Evolutionary conservation across 306 rosid species (phyloP), one percentile per base, ranked within the genome.

Genomic region (Pueraria montana): DNA sequence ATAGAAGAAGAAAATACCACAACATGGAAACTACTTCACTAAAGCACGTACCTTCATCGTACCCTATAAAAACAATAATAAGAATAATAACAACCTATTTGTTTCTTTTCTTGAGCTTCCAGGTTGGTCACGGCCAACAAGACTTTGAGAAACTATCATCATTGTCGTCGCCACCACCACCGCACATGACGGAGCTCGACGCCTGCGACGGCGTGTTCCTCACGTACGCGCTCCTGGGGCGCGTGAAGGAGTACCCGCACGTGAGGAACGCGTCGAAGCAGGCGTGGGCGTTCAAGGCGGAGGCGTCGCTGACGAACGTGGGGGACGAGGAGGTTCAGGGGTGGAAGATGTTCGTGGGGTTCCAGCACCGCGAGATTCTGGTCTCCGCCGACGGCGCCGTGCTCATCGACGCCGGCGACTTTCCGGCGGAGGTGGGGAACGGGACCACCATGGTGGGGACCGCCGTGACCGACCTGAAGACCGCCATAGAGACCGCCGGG

Each of bases 231-330:
- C 87, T 96, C 40, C 2, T 32, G 0, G 71, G 82, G 0, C 77
- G 96, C 0, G 85, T 63, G 78, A 96, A 90, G 83, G 91, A 83
- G 63, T 82, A 38, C 8, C 99, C 99, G 0, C 89, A 63, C 40
- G 62, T 87, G 81, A 94, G 89, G 42, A 94, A 92, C 77, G 80
- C 80, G 36, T 61, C 96, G 17, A 94, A 93, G 0, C 99, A 96
- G 76, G 82, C 99, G 0, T 96, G 98, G 97, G 90, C 96, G 21
- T 96, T 96, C 69, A 91, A 86, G 84, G 84, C 99, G 0, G 85
- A 86, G 45, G 96, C 88, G 0, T 3, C 86, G 2, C 67, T 96
- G 21, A 69, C 83, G 21, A 96, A 96, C 38, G 92, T 90, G 0
- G 99, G 97, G 5, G 71, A 70, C 2, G 82, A 88, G 58, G 94